Percentiles rank a stretch among this genome's conserved stretches.
Evolutionary conservation across 768 basidiomycete genomes (phyloP).

Genomic region (Rubroboletus satanas): DNA sequence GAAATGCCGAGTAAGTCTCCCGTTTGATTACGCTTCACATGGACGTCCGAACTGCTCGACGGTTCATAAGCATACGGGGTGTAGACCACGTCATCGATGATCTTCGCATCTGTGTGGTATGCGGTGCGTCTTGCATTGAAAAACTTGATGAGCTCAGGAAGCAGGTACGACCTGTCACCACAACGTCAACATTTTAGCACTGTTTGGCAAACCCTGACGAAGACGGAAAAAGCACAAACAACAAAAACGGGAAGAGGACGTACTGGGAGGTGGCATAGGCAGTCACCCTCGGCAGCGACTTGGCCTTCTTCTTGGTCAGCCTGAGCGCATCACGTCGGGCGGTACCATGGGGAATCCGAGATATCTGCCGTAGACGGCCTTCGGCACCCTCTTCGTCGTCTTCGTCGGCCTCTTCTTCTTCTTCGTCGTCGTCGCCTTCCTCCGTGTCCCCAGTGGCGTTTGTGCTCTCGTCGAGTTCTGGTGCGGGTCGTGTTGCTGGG

Average conservation of each 20-base stretch:
- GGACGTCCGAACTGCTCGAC: slow-evolving; percentile 29
- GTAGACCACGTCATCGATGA: slow-evolving; percentile 93
- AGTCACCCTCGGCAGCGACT: slow-evolving; percentile 87
- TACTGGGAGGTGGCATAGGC: slow-evolving; percentile 94
- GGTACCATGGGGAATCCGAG: slow-evolving; percentile 90
- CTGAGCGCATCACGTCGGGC: slow-evolving; percentile 86
- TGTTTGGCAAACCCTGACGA: background rate
- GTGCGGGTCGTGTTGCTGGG: slow-evolving; percentile 27
- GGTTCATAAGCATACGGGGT: slow-evolving; percentile 85
- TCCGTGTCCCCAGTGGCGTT: slow-evolving; percentile 61
- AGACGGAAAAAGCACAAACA: too few species aligned
- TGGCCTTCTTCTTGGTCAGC: slow-evolving; percentile 93
- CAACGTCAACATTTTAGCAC: background rate
- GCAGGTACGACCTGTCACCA: slow-evolving; percentile 72
- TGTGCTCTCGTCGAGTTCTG: slow-evolving; percentile 40
- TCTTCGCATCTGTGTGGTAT: slow-evolving; percentile 81
- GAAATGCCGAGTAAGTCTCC: slow-evolving; percentile 79
- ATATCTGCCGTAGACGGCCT: slow-evolving; percentile 64
- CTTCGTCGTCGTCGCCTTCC: slow-evolving; percentile 63
- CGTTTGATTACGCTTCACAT: slow-evolving; percentile 36
- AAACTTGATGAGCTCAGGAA: slow-evolving; percentile 84
- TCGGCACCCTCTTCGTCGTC: slow-evolving; percentile 54
- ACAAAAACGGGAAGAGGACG: background rate
- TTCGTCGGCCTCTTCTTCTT: slow-evolving; percentile 48
- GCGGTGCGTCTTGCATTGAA: slow-evolving; percentile 78